Percentiles rank a stretch among this genome's conserved stretches.
phyloP scores from a whole-genome alignment of 225 moss, liverwort and hornwort species.

The Anthoceros angustus region DNA sequence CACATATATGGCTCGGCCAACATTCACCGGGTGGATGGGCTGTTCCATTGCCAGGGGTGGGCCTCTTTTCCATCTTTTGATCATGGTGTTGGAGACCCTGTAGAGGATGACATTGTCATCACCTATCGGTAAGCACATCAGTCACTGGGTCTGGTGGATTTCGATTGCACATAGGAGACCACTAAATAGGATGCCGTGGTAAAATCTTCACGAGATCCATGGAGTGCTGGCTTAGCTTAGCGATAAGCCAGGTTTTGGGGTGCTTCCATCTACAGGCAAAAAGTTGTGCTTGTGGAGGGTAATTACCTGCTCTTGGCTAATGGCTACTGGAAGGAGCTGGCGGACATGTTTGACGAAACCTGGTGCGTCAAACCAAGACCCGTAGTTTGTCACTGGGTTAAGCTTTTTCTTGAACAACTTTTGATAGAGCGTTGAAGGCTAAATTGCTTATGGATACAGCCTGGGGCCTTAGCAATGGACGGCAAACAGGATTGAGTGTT shows the following conservation, averaged over 20 bases:
- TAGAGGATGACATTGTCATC: slow-evolving; percentile 77
- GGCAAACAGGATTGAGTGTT: background rate
- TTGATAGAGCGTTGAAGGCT: background rate
- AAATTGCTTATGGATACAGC: background rate
- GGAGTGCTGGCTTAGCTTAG: background rate
- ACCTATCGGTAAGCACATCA: slow-evolving; percentile 29
- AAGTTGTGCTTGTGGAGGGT: slow-evolving; percentile 86
- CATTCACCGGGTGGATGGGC: background rate
- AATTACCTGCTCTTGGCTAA: slow-evolving; percentile 82
- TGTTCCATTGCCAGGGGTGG: slow-evolving; percentile 32
- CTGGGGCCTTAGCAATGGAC: background rate
- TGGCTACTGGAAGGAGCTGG: slow-evolving; percentile 59
- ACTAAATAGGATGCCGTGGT: background rate
- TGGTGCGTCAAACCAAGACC: slow-evolving; percentile 30
- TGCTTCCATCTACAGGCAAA: slow-evolving; percentile 31
- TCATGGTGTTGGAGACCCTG: slow-evolving; percentile 89
- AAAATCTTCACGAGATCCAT: background rate
- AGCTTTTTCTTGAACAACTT: slow-evolving; percentile 1
- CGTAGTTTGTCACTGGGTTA: too few relatives aligned
- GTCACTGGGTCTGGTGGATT: background rate
- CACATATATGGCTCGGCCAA: background rate
- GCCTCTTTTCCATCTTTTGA: slow-evolving; percentile 85
- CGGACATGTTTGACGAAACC: slow-evolving; percentile 56
- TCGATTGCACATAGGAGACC: background rate
- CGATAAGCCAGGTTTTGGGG: background rate